Evolutionary conservation across 2,329 filamentous ascomycete species (phyloP), one percentile per base, ranked within the genome.

Genomic region (Stachybotrys chartarum): DNA sequence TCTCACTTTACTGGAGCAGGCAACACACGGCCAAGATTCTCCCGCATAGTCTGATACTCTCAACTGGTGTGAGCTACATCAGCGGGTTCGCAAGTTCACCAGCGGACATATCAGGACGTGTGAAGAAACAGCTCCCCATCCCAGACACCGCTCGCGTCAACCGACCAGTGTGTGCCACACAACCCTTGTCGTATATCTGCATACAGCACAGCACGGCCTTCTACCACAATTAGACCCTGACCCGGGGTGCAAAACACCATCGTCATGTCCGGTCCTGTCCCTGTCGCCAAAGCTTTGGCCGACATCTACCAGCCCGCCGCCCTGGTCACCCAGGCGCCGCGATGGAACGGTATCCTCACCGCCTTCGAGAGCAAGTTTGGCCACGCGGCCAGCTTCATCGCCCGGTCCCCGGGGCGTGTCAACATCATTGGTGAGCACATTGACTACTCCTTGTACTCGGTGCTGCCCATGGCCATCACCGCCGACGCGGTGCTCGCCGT

Each of bases 391-490:
- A 81, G 88, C 57, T 97, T 96, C 66, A 84, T 97, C 18, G 84
- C 93, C 10, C 86, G 94, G 59, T 96, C 92, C 55, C 94, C 94
- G 1, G 94, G 94, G 57, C 84, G 94, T 62, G 94, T 99, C 62
- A 97, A 97, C 76, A 94, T 99, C 67, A 97, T 99, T 69, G 94
- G 94, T 71, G 94, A 99, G 80, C 94, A 99, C 76, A 96, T 99
- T 66, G 94, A 99, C 77, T 99, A 99, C 76, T 96, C 91, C 14
- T 83, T 99, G 18, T 99, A 97, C 78, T 87, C 94, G 63, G 92
- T 97, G 57, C 80, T 99, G 30, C 94, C 94, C 53, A 97, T 97
- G 85, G 94, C 93, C 59, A 91, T 97, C 62, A 91, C 89, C 6
- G 89, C 91, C 59, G 94, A 99, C 72, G 87, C 91, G 56, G 81